Base-by-base conservation (phyloP, 2,329 filamentous ascomycete genomes). In the Magnaporthiopsis rhizophila region DNA sequence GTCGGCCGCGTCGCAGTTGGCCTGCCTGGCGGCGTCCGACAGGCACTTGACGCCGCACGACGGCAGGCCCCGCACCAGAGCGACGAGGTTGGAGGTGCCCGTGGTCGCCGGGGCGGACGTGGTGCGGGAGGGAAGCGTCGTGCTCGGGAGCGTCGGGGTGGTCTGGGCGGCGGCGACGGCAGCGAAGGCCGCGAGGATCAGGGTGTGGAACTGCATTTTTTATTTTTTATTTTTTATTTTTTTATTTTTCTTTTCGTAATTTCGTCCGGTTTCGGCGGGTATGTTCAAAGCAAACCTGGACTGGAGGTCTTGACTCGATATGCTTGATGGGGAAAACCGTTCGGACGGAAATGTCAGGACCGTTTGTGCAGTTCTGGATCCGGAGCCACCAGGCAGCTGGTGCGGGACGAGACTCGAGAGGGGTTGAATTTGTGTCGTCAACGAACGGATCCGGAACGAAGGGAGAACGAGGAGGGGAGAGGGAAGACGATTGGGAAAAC, bases 161-260 rank as follows among this genome's bases (percentile, higher is more conserved):
- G 59, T 38, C 34, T 61, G 59, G n/a, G 59, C 59, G 32, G 38
- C 59, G 59, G 59, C 59, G 34, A 45, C 59, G 34, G 59, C 59
- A 15, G 34, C 34, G 34, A 61, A 61, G 59, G 38, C 24, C 11
- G 59, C 34, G 59, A 61, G 34, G 59, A 38, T 3, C 8, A 61
- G 59, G 5, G 59, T 61, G 9, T 38, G 59, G 34, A 61, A 61
- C 59, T 61, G 59, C 59, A 61, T 61, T 11, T 21, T 53, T 2
- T 9, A 1, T 15, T 3, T 8, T 61, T 18, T n/a, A n/a, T n/a
- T n/a, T n/a, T n/a, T n/a, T n/a, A n/a, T n/a, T n/a, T n/a, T n/a
- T n/a, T n/a, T n/a, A n/a, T n/a, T 2, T 9, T 6, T 15, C 13
- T 8, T 61, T 18, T n/a, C n/a, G n/a, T n/a, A n/a, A n/a, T n/a